phyloP scores from a whole-genome alignment of 202 grass and related monocot species.

The Hordeum pubiflorum region DNA sequence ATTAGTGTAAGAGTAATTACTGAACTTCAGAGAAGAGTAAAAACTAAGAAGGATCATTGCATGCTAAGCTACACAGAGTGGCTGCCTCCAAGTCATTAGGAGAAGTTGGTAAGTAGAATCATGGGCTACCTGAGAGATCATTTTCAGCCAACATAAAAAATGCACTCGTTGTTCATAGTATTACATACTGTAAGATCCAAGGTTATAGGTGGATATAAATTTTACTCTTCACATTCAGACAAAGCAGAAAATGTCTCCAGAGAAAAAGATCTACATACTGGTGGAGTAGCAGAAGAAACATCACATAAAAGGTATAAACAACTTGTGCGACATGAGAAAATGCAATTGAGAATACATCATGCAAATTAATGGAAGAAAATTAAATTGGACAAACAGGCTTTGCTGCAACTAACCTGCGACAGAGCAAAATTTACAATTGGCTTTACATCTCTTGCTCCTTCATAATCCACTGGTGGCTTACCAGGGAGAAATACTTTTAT shows the following conservation, averaged over 20 bases:
- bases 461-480: conserved; percentile 90
- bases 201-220: no score
- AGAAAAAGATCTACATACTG: neutral
- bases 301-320: neutral
- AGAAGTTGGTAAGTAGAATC: neutral
- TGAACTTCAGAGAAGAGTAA: neutral
- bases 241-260: neutral
- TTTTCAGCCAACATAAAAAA: conserved; percentile 1
- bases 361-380: conserved; percentile 6
- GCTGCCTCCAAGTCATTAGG: neutral
- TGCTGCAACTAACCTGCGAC: conserved; percentile 50
- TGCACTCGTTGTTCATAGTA: neutral
- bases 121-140: neutral
- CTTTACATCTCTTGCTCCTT: conserved; percentile 91
- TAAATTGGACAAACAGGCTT: neutral
- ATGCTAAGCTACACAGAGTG: neutral
- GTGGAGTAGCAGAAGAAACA: conserved; percentile 7
- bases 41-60: neutral
- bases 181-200: neutral
- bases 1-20: neutral
- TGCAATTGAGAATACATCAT: neutral
- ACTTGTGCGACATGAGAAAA: neutral
- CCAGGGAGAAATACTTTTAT: conserved; percentile 93
- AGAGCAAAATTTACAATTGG: conserved; percentile 89
- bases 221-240: no score